These are phyloP conservation scores for Tillandsia leiboldiana DNA, from an alignment of 176 grass and related monocot species.

Conservation along the genomic window DNA sequence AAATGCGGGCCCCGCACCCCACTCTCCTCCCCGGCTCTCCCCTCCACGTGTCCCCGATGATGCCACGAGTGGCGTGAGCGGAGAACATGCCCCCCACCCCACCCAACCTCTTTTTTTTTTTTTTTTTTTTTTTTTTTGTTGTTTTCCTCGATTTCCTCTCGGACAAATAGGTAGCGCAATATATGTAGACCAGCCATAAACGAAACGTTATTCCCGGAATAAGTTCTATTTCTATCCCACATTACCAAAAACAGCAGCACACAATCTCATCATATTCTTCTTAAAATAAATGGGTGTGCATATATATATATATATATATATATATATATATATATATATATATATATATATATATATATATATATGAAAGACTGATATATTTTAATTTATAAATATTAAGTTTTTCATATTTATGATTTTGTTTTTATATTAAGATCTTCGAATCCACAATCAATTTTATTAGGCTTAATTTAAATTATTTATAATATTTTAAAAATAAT, in stretches of 20 bases:
- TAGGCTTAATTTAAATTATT: no score
- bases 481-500: no score
- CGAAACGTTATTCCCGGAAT: not conserved
- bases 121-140: not conserved
- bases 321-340: no score
- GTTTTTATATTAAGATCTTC: no score
- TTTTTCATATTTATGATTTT: no score
- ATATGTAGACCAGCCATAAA: not conserved
- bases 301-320: not conserved
- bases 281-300: not conserved
- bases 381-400: no score
- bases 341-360: no score
- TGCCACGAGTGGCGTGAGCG: conserved; percentile 14
- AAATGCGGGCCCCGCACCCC: not conserved
- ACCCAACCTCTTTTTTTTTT: not conserved
- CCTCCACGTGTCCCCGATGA: conserved; percentile 9
- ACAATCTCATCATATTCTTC: not conserved
- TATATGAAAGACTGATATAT: no score
- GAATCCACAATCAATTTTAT: no score
- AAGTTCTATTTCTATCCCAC: not conserved
- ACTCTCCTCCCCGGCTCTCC: not conserved
- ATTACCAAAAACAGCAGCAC: not conserved
- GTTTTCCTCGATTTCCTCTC: not conserved
- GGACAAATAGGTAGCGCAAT: not conserved
- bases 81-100: conserved; percentile 21